phyloP scores from a whole-genome alignment of 2,329 filamentous ascomycete species.

The Conoideocrella luteorostrata region DNA sequence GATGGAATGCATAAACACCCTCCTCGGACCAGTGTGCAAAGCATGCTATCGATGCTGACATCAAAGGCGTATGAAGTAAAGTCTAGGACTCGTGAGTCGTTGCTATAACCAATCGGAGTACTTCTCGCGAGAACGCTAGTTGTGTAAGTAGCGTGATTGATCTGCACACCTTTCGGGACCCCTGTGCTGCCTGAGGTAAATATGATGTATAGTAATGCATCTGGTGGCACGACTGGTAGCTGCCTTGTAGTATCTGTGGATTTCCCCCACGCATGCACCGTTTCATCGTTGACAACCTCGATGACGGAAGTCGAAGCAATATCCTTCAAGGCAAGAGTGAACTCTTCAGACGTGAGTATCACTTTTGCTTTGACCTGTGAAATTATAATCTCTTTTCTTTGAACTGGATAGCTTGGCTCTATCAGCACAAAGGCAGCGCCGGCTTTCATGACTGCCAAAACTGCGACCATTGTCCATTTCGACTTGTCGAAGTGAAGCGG shows the following conservation, averaged over 20 bases:
- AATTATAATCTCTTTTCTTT: background rate
- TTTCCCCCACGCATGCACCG: background rate
- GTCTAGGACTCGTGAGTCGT: constrained; percentile 6
- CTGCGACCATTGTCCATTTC: no score
- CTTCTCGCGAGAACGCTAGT: no score
- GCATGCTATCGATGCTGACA: constrained; percentile 6
- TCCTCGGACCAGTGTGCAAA: constrained; percentile 6
- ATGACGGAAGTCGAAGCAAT: background rate
- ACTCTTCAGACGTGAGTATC: background rate
- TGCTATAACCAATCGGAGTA: constrained; percentile 3
- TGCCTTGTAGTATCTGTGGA: no score
- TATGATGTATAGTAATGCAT: background rate
- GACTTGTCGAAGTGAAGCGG: no score
- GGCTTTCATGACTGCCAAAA: no score
- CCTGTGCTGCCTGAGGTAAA: constrained; percentile 4
- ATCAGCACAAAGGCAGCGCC: no score
- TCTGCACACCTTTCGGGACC: constrained; percentile 5
- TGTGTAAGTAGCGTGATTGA: no score
- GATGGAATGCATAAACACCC: constrained; percentile 13
- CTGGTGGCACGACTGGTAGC: no score
- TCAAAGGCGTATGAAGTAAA: constrained; percentile 12
- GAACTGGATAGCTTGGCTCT: background rate
- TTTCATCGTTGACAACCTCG: background rate
- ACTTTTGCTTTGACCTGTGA: background rate
- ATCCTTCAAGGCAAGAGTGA: background rate